Percentiles rank a stretch among this genome's conserved stretches.
Conservation (phyloP, 2,329 filamentous ascomycete species). For the Scedosporium dehoogii region DNA sequence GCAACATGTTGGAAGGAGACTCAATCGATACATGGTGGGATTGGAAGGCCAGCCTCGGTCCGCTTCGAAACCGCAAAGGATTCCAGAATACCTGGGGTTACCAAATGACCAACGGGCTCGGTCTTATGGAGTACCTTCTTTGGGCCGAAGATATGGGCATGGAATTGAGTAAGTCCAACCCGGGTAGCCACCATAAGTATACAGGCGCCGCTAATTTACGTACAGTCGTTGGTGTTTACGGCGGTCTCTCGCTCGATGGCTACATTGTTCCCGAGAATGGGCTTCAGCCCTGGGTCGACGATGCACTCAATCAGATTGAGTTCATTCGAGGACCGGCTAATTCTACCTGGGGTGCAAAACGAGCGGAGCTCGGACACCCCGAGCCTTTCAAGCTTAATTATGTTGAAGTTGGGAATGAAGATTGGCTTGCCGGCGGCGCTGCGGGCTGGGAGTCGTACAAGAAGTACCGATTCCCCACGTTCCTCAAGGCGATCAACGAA, state of each 20-base stretch:
- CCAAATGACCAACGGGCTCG: constrained; percentile 51
- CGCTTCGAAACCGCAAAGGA: constrained; percentile 43
- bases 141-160: constrained; percentile 52
- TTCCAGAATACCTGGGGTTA: constrained; percentile 49
- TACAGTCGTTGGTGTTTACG: constrained; percentile 45
- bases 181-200: neutral
- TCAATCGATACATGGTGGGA: constrained; percentile 35
- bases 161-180: constrained; percentile 29
- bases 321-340: constrained; percentile 45
- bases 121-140: constrained; percentile 51
- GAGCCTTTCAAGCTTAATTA: constrained; percentile 50
- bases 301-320: constrained; percentile 53
- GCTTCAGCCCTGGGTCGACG: constrained; percentile 46
- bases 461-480: constrained; percentile 47
- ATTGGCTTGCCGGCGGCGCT: constrained; percentile 44
- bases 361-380: constrained; percentile 49
- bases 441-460: constrained; percentile 36
- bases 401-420: constrained; percentile 61
- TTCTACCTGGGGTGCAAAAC: constrained; percentile 46
- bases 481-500: constrained; percentile 47
- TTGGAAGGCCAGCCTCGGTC: constrained; percentile 44
- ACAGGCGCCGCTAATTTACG: neutral
- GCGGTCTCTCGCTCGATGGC: constrained; percentile 44
- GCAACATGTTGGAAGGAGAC: constrained; percentile 48
- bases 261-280: constrained; percentile 38